Evolutionary conservation across 208 protist species (phyloP), one percentile per base, ranked within the genome.

Genomic region (Crithidia sp.): DNA sequence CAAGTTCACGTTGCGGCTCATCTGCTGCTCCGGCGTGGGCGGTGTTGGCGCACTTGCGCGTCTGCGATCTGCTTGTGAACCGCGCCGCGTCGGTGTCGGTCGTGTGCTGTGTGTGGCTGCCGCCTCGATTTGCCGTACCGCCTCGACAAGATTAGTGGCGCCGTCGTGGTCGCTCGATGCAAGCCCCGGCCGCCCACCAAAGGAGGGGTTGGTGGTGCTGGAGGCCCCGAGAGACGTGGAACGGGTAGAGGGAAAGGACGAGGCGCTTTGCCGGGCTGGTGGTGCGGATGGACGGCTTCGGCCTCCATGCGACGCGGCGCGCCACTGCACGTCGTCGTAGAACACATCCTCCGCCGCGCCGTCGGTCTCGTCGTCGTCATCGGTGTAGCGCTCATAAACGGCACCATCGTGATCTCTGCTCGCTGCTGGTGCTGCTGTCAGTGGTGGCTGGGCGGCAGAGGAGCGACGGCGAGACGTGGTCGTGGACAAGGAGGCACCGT

Each of bases 1-100:
- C 70, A 82, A 40, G 36, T 84, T 87, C 0, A 55, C 67, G 54
- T 82, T 78, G 36, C 54, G 55, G 63, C 53, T 71, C 37, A 74
- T 69, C 54, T 40, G 12, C n/a, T 62, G 49, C 50, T 74, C 67
- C 37, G 41, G 52, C 45, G 68, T 62, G 40, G 55, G 7, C 49
- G 39, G 52, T 40, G 41, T 8, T 5, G 44, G 16, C 14, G 17
- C 41, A 28, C 39, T 39, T 7, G 4, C 39, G 10, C 50, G 57
- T 16, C 12, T 12, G 17, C 37, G n/a, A 17, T 41, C 36, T 10
- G 45, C 14, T 0, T 66, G 68, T 17, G 68, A 10, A 17, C 19
- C 39, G 41, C 49, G 60, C 28, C 57, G 67, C 52, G 60, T 56
- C 67, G 62, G 67, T 52, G 67, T 73, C 13, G 52, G 17, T 36